Base-by-base conservation (phyloP, 2,329 filamentous ascomycete genomes). In the Cercospora sp. region DNA sequence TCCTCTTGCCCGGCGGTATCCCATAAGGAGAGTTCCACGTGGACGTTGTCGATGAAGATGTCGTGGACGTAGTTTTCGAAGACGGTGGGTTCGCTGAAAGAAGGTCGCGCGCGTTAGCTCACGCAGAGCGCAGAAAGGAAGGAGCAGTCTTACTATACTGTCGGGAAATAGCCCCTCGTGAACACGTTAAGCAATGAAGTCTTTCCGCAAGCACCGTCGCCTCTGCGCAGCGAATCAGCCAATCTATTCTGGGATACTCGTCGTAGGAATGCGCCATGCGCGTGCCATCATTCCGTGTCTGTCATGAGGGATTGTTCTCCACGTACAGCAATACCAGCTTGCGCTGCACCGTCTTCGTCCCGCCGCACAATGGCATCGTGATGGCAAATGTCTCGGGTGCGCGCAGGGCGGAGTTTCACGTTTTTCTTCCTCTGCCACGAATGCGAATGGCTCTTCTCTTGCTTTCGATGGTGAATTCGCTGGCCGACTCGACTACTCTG, bases 31-130 rank as follows among this genome's bases (percentile, higher is more conserved):
- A 99, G 86, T 81, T 99, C 95, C 80, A 99, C 96, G 82, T 98
- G 94, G 63, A 94, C 92, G 78, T 91, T 94, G 79, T 99, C 95
- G 79, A 99, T 95, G 81, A 97, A 99, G 80, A 99, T 97, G 80
- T 99, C 94, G 80, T 99, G 94, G 71, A 99, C 94, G 81, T 98
- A 99, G 82, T 99, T 99, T 81, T 99, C 94, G 81, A 97, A 97
- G 72, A 97, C 94, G 39, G 94, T 99, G 64, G 95, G 95, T 82
- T 98, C 94, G 83, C 87, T 89, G 76, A 60, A 33, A 12, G 57
- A 30, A 16, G 23, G 9, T 16, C 5, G 28, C 31, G 12, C 10
- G 45, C n/a, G n/a, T 42, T 16, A 55, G 30, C 20, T 2, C 48
- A 5, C 4, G 23, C 23, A 6, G 26, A 28, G 48, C 20, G 26